Evolutionary conservation across 1,284 basidiomycete genomes (phyloP).

Genomic region (Mycena sp.): DNA sequence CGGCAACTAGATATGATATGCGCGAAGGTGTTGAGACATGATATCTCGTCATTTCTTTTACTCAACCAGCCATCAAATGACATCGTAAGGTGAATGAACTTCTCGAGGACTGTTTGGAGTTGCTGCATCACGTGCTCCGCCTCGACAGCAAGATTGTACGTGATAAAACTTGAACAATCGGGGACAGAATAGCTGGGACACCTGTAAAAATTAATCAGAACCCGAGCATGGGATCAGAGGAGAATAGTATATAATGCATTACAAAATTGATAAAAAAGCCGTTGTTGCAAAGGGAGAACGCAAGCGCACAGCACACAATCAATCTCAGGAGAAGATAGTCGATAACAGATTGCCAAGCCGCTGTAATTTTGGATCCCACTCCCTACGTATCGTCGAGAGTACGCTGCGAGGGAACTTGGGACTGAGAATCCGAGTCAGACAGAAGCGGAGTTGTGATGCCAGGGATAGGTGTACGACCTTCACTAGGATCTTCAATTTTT

Average conservation of each 20-base stretch:
- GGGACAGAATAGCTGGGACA: conserved; percentile 19
- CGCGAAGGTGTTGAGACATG: conserved; percentile 28
- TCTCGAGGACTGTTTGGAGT: conserved; percentile 1
- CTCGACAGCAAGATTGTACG: conserved; percentile 11
- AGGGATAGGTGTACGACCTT: neutral
- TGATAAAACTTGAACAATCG: conserved; percentile 15
- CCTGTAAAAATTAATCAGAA: neutral
- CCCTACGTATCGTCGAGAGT: neutral
- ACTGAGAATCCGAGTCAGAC: neutral
- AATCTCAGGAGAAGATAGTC: conserved; percentile 19
- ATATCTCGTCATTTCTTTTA: conserved; percentile 16
- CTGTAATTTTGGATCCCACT: conserved; percentile 6
- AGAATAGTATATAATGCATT: conserved; percentile 12
- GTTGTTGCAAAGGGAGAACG: conserved; percentile 18
- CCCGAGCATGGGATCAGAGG: neutral
- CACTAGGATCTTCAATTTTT: neutral
- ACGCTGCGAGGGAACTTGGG: neutral
- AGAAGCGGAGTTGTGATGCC: neutral
- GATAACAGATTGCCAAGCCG: conserved; percentile 14
- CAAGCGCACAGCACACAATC: conserved; percentile 24
- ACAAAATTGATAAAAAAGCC: conserved; percentile 24
- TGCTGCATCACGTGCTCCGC: conserved; percentile 1
- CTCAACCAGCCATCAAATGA: conserved; percentile 28
- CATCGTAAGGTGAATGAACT: conserved; percentile 16
- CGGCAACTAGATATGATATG: conserved; percentile 24